These are phyloP conservation scores for Mycena alexandri DNA, from an alignment of 768 basidiomycete species.

Conservation along the genomic window DNA sequence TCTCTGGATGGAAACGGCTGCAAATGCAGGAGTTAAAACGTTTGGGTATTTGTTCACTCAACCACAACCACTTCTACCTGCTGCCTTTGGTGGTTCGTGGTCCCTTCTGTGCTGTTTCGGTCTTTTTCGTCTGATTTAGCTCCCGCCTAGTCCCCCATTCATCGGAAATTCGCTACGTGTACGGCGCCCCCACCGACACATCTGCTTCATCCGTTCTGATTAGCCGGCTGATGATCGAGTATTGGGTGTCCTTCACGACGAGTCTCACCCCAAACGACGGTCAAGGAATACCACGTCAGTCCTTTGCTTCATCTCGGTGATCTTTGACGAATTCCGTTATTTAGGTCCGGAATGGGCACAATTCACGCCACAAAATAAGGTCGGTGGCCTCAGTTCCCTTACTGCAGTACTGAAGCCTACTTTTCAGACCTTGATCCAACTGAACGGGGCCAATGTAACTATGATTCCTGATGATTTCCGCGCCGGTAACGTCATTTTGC, in stretches of 20 bases:
- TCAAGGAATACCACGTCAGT: constrained; percentile 47
- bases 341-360: constrained; percentile 19
- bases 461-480: constrained; percentile 49
- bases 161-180: constrained; percentile 49
- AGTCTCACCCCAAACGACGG: constrained; percentile 61
- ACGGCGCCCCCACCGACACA: constrained; percentile 39
- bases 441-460: constrained; percentile 50
- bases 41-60: constrained; percentile 57
- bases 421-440: constrained; percentile 48
- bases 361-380: constrained; percentile 21
- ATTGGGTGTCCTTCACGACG: constrained; percentile 62
- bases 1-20: constrained; percentile 50
- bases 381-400: not conserved
- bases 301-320: not conserved
- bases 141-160: constrained; percentile 45
- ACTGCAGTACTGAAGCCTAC: too few relatives aligned
- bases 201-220: constrained; percentile 37
- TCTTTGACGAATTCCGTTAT: too few relatives aligned
- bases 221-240: constrained; percentile 55
- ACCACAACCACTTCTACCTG: constrained; percentile 39
- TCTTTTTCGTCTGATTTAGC: constrained; percentile 28
- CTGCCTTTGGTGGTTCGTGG: constrained; percentile 48
- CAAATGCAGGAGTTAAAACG: constrained; percentile 46
- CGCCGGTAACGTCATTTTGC: not conserved
- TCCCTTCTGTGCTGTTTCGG: not conserved